Conservation (phyloP, 2,329 filamentous ascomycete genomes). For the Paradendryphiella salina region DNA sequence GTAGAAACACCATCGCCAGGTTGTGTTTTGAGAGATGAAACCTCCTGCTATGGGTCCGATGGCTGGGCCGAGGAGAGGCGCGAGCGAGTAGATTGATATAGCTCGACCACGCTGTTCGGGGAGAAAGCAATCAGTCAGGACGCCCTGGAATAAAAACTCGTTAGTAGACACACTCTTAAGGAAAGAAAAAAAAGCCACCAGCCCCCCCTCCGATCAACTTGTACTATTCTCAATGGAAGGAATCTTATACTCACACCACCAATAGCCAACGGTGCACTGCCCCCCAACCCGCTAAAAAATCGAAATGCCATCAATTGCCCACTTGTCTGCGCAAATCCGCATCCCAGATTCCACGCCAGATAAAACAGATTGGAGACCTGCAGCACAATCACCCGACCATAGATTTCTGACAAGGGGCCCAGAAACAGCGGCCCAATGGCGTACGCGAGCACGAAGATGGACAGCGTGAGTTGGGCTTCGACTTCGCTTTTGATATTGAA, state of each 20-base stretch:
- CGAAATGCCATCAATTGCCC: constrained; percentile 45
- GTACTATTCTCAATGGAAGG: no score
- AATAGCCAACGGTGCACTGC: constrained; percentile 45
- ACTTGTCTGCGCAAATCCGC: constrained; percentile 45
- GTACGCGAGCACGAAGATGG: constrained; percentile 48
- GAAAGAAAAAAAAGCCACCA: no score
- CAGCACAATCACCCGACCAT: constrained; percentile 45
- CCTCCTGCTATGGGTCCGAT: constrained; percentile 68
- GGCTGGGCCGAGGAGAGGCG: constrained; percentile 66
- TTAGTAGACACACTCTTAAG: no score
- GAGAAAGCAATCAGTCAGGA: constrained; percentile 59
- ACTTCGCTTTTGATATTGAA: constrained; percentile 41
- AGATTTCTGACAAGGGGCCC: constrained; percentile 46
- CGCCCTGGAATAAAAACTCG: constrained; percentile 25
- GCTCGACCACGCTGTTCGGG: constrained; percentile 66
- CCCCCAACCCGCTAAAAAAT: constrained; percentile 45
- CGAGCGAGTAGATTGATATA: constrained; percentile 65
- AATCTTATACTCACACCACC: constrained; percentile 44
- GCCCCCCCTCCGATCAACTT: no score
- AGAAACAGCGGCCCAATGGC: constrained; percentile 47
- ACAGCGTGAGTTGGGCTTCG: constrained; percentile 42
- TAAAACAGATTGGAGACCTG: constrained; percentile 47
- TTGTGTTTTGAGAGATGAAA: constrained; percentile 64
- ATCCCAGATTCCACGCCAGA: constrained; percentile 46
- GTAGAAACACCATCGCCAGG: constrained; percentile 76